phyloP scores from a whole-genome alignment of 257 asterid species.

The Salvia splendens region DNA sequence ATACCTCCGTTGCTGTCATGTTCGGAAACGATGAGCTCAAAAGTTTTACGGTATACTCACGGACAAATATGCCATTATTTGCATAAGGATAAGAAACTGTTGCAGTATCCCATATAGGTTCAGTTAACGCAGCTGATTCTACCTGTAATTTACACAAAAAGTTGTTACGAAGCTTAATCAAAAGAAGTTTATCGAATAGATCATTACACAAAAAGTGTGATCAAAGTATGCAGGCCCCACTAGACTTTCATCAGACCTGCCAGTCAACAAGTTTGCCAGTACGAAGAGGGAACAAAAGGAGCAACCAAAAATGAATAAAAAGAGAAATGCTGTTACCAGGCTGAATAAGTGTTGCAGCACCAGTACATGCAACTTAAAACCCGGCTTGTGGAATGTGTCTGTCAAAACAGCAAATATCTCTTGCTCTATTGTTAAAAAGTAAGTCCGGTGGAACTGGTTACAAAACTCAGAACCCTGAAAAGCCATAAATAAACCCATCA shows the following conservation, averaged over 20 bases:
- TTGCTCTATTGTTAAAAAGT: slow-evolving; percentile 80
- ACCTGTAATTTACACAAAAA: slow-evolving; percentile 46
- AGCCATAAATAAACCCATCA: slow-evolving; percentile 29
- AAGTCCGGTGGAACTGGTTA: slow-evolving; percentile 69
- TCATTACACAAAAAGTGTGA: neutral
- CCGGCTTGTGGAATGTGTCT: slow-evolving; percentile 91
- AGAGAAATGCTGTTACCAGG: slow-evolving; percentile 50
- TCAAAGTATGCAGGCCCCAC: slow-evolving; percentile 5
- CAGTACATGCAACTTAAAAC: slow-evolving; percentile 82
- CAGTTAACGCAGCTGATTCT: slow-evolving; percentile 63
- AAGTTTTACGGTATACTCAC: slow-evolving; percentile 79
- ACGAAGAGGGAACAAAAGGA: neutral
- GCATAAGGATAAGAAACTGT: slow-evolving; percentile 60
- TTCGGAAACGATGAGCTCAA: slow-evolving; percentile 81
- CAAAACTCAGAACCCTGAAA: slow-evolving; percentile 77
- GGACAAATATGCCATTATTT: slow-evolving; percentile 65
- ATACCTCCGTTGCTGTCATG: slow-evolving; percentile 82
- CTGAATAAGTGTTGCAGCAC: slow-evolving; percentile 72
- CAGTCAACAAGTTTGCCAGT: slow-evolving; percentile 14
- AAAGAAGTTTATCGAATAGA: neutral
- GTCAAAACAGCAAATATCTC: slow-evolving; percentile 88
- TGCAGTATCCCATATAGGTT: slow-evolving; percentile 80
- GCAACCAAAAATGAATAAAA: slow-evolving; percentile 7
- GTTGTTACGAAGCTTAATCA: slow-evolving; percentile 23
- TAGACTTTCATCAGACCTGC: slow-evolving; percentile 24